Percentiles rank a stretch among this genome's conserved stretches.
Conservation (phyloP, 208 protist genomes). For the Trypanosoma mega region DNA sequence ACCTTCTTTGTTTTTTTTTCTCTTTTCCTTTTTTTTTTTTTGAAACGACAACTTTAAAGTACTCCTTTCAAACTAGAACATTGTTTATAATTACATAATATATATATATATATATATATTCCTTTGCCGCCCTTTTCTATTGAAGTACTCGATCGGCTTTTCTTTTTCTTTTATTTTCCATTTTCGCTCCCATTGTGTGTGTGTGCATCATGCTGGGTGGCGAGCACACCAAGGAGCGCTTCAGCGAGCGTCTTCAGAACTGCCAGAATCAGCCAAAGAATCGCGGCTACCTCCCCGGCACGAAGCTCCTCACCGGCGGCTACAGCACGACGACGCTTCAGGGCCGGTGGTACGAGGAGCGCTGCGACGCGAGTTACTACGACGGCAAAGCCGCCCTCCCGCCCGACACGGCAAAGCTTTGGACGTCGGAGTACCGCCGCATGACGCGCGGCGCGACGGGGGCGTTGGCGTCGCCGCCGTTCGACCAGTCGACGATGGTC, state of each 20-base stretch:
- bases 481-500: conserved; percentile 70
- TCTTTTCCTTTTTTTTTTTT: background rate
- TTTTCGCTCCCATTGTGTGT: conserved; percentile 4
- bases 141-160: background rate
- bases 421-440: conserved; percentile 53
- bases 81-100: background rate
- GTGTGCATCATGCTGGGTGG: conserved; percentile 71
- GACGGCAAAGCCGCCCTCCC: conserved; percentile 65
- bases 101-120: conserved; percentile 2
- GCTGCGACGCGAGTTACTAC: conserved; percentile 74
- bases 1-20: background rate
- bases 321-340: conserved; percentile 76
- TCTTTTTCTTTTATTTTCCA: conserved; percentile 9
- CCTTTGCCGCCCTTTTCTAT: background rate
- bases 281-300: conserved; percentile 84
- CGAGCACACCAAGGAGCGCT: conserved; percentile 88
- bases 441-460: conserved; percentile 26
- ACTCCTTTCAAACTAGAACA: too few relatives aligned
- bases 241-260: conserved; percentile 71
- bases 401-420: conserved; percentile 32
- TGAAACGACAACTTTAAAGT: too few relatives aligned
- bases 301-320: conserved; percentile 62
- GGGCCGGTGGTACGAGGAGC: conserved; percentile 89
- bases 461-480: conserved; percentile 16
- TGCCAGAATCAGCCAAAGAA: conserved; percentile 87